Evolutionary conservation across 208 protist species (phyloP), one percentile per base, ranked within the genome.

Genomic region (Trypanosoma platydactyli): DNA sequence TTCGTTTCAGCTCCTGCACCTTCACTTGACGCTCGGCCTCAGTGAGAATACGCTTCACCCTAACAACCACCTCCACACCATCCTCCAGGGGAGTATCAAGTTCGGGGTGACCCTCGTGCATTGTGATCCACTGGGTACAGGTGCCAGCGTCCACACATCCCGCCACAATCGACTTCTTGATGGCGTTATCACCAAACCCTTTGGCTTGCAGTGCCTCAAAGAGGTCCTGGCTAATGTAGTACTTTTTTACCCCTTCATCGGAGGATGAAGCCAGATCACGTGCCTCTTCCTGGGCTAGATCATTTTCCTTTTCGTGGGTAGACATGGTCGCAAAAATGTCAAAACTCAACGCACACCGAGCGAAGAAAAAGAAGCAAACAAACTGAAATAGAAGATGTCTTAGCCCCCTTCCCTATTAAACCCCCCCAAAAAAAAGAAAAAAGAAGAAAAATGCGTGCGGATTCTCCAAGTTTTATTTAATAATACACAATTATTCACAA

Each of bases 141-240:
- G 86, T 92, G 16, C 57, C 42, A 56, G 88, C 84, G 59, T 95
- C 76, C 40, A 95, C 64, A 70, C 89, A 95, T 11, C 89, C 89
- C 5, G 86, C 64, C 4, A 87, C 86, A 46, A 95, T 89, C 3
- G 86, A 89, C 76, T 95, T 95, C 54, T 95, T 95, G 50, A 92
- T 87, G 12, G 89, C 89, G 58, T 91, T 93, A 18, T 92, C 89
- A 63, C 87, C 92, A 53, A 93, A 93, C 1, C 86, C 89, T 16
- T 76, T 79, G 0, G 45, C 54, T 5, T 71, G 12, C 15, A 95
- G 74, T 0, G 61, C 65, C 56, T 92, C 79, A 58, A 87, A 90
- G 9, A 89, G 55, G 11, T 45, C 49, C 59, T 89, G 71, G 12
- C 56, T 73, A 30, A 95, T 87, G 25, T 64, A 80, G 63, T 83